Percentiles rank a stretch among this genome's conserved stretches.
Evolutionary conservation across 163 green algal species (phyloP).

Genomic region (Chloromonas sp.): DNA sequence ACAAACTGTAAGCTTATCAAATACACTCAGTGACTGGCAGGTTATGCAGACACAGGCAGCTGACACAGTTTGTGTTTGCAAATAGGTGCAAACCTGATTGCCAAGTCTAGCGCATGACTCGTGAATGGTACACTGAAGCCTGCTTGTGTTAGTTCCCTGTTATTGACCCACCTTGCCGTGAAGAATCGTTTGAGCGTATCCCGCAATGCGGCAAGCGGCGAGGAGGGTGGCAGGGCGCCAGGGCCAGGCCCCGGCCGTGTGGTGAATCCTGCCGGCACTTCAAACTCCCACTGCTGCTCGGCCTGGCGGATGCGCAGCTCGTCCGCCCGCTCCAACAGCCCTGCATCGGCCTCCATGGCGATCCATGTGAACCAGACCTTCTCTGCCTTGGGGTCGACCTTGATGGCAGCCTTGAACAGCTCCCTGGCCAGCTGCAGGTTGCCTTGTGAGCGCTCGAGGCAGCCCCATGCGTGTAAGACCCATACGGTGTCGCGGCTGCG

Average conservation of each 20-base stretch:
- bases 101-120: no score
- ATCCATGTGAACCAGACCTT: slow-evolving; percentile 69
- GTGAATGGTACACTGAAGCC: no score
- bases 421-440: slow-evolving; percentile 75
- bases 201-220: not conserved
- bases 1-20: no score
- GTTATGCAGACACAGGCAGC: no score
- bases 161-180: not conserved
- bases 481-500: slow-evolving; percentile 47
- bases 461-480: slow-evolving; percentile 83
- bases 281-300: slow-evolving; percentile 38
- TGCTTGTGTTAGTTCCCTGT: no score
- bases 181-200: not conserved
- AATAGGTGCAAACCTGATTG: no score
- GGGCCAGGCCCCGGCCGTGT: slow-evolving; percentile 16
- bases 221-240: not conserved
- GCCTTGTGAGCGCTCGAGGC: slow-evolving; percentile 70
- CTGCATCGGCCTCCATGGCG: slow-evolving; percentile 65
- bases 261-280: slow-evolving; percentile 37
- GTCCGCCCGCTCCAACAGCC: slow-evolving; percentile 57
- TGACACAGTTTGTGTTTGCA: no score
- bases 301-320: slow-evolving; percentile 61
- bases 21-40: no score
- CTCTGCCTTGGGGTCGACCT: slow-evolving; percentile 65
- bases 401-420: slow-evolving; percentile 90